Base-by-base conservation (phyloP, 2,329 filamentous ascomycete species). In the Diaporthe destruens region DNA sequence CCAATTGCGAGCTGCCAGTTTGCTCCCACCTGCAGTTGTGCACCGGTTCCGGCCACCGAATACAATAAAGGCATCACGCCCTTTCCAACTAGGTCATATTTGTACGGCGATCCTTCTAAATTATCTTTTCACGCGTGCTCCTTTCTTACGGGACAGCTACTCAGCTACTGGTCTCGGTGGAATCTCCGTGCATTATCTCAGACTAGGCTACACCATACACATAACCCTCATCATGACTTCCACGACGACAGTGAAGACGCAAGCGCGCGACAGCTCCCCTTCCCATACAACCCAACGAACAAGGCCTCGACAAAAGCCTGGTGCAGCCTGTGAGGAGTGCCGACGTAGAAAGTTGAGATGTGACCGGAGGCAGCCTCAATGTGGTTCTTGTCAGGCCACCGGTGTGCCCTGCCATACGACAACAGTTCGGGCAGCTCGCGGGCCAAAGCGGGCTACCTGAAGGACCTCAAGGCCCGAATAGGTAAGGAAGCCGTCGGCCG, bases 391-490 rank as follows among this genome's bases (percentile, higher is more conserved):
- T 9, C 44, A 65, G 61, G 23, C 44, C n/a, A 65, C 61, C 20
- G 61, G 61, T 23, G 61, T 65, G 32, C 61, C 61, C 29, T 65
- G 61, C 47, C 61, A 65, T 20, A 65, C 61, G 5, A 65, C 61
- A 34, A 65, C 61, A 6, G 61, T 65, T 51, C 61, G 61, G 61
- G 61, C 61, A 71, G 9, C 76, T 71, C 8, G 76, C 74, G 49
- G 75, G 61, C 61, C 61, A 20, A 65, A 65, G 32, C 61, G 69
- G 76, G 76, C 1, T 77, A 76, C 71, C 71, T 77, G 32, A 77
- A 77, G 63, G 76, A 75, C 25, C 65, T 77, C 25, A 76, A 77
- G 69, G 76, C 76, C 71, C 75, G 76, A 39, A 77, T 77, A 25
- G 76, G 76, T 77, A 74, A 65, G 76, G 71, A 29, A 12, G 61